Percentiles rank a stretch among this genome's conserved stretches.
phyloP scores from a whole-genome alignment of 1,284 basidiomycete species.

The Ustilago esculenta region DNA sequence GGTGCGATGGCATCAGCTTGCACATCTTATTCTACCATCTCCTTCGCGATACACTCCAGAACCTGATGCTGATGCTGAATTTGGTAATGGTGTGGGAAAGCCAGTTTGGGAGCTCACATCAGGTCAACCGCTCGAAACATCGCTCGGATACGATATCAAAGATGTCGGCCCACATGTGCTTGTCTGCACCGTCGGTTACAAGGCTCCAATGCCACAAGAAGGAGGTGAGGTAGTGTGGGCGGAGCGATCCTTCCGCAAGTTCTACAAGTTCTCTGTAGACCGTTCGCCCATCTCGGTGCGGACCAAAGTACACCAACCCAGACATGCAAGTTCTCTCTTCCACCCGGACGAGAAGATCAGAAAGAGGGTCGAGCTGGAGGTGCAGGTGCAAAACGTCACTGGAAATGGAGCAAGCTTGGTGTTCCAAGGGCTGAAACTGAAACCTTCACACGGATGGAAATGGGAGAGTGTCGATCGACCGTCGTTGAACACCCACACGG shows the following conservation, averaged over 20 bases:
- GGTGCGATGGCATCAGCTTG: slow-evolving; percentile 22
- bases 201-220: neutral
- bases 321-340: slow-evolving; percentile 23
- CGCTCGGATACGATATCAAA: slow-evolving; percentile 60
- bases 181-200: slow-evolving; percentile 63
- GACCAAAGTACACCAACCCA: slow-evolving; percentile 62
- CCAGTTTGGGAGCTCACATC: slow-evolving; percentile 20
- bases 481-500: neutral
- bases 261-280: slow-evolving; percentile 53
- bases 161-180: slow-evolving; percentile 62
- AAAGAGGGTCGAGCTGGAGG: slow-evolving; percentile 59
- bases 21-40: slow-evolving; percentile 24
- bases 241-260: slow-evolving; percentile 59
- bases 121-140: slow-evolving; percentile 37
- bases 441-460: slow-evolving; percentile 28
- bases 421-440: slow-evolving; percentile 50
- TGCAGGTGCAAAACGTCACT: slow-evolving; percentile 61
- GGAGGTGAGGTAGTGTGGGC: slow-evolving; percentile 20
- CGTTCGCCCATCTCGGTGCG: slow-evolving; percentile 58
- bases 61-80: neutral
- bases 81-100: neutral
- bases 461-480: slow-evolving; percentile 41
- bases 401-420: slow-evolving; percentile 31
- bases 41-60: slow-evolving; percentile 16
- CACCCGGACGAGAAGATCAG: slow-evolving; percentile 37